These are phyloP conservation scores for Dianthus caryophyllus DNA, from an alignment of 148 eudicot species.

Conservation along the genomic window DNA sequence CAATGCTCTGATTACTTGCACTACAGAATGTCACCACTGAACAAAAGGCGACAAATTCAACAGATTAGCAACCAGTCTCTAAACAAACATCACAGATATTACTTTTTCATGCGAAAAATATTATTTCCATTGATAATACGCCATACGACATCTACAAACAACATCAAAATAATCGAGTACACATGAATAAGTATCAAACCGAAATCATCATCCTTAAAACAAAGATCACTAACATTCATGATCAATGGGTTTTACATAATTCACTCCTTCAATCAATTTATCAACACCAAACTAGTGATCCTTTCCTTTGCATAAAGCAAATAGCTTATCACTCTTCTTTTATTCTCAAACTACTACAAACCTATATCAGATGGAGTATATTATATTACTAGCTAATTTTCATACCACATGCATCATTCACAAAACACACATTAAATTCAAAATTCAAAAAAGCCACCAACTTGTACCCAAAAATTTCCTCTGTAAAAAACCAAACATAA, in stretches of 20 bases:
- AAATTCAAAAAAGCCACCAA: too few relatives aligned
- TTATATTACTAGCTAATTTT: too few relatives aligned
- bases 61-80: not conserved
- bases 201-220: not conserved
- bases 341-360: too few relatives aligned
- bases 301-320: too few relatives aligned
- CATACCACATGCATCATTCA: too few relatives aligned
- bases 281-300: not conserved
- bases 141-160: too few relatives aligned
- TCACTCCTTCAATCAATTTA: not conserved
- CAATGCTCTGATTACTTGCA: constrained; percentile 12
- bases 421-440: too few relatives aligned
- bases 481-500: not conserved
- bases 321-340: too few relatives aligned
- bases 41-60: not conserved
- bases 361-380: too few relatives aligned
- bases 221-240: not conserved
- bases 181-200: too few relatives aligned
- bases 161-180: too few relatives aligned
- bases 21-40: constrained; percentile 17
- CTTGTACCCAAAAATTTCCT: not conserved
- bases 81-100: not conserved
- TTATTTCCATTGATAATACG: not conserved
- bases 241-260: not conserved
- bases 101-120: not conserved